Evolutionary conservation across 331 rosid species (phyloP).

Genomic region (Rhamnella rubrinervis): DNA sequence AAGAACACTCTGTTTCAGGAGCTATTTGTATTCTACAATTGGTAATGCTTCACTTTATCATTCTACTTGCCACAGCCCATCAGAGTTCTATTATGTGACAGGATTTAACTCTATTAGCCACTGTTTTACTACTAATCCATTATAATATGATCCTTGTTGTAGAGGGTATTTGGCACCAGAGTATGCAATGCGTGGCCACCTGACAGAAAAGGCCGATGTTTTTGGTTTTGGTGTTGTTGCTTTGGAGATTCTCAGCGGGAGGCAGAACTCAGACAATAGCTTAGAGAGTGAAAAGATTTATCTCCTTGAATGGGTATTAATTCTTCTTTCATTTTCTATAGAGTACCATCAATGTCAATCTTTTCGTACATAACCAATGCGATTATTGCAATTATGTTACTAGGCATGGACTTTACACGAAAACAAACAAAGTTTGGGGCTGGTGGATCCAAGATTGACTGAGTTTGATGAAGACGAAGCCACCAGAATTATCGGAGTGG

Average conservation of each 20-base stretch:
- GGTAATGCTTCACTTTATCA: too few species aligned
- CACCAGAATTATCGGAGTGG: slow-evolving; percentile 17
- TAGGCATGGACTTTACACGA: slow-evolving; percentile 34
- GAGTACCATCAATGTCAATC: too few species aligned
- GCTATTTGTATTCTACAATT: too few species aligned
- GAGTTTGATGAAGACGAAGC: slow-evolving; percentile 23
- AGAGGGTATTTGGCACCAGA: slow-evolving; percentile 90
- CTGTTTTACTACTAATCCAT: too few species aligned
- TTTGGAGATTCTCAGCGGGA: slow-evolving; percentile 36
- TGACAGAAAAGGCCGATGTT: slow-evolving; percentile 66
- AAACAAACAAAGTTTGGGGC: slow-evolving; percentile 6
- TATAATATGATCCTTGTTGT: slow-evolving; percentile 4
- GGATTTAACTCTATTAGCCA: not conserved
- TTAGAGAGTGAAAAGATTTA: slow-evolving; percentile 54
- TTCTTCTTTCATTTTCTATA: too few species aligned
- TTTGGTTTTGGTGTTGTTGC: slow-evolving; percentile 32
- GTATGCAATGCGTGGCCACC: slow-evolving; percentile 76
- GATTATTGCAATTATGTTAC: not conserved
- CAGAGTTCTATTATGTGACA: too few species aligned
- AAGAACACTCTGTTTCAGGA: too few species aligned
- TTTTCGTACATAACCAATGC: too few species aligned
- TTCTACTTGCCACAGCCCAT: too few species aligned
- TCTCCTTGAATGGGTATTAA: slow-evolving; percentile 33
- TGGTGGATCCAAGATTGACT: slow-evolving; percentile 21
- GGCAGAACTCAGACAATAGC: slow-evolving; percentile 57